Percentiles rank a stretch among this genome's conserved stretches.
Conservation (phyloP, 306 rosid species). For the Dryas alaskensis region DNA sequence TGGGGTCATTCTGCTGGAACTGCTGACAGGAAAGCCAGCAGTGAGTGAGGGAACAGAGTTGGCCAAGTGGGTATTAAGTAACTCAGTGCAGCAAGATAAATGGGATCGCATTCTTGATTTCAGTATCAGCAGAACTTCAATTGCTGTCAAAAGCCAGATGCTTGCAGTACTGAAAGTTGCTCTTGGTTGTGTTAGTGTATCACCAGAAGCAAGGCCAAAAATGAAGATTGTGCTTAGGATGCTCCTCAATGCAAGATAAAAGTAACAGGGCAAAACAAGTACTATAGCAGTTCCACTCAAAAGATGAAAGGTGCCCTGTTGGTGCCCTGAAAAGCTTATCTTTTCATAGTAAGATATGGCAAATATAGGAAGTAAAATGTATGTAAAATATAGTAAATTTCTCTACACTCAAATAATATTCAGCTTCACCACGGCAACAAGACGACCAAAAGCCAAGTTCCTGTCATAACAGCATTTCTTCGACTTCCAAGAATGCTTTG, state of each 20-base stretch:
- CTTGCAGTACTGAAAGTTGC: slow-evolving; percentile 67
- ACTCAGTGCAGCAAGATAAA: slow-evolving; percentile 42
- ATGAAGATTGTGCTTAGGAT: slow-evolving; percentile 72
- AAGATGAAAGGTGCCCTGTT: neutral
- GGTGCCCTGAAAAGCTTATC: neutral
- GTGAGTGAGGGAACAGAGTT: slow-evolving; percentile 76
- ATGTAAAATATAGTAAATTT: neutral
- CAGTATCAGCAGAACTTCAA: slow-evolving; percentile 60
- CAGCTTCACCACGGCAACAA: neutral
- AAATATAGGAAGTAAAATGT: neutral
- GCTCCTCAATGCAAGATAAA: slow-evolving; percentile 75
- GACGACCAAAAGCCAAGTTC: neutral
- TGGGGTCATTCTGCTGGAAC: slow-evolving; percentile 75
- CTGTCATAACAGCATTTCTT: neutral
- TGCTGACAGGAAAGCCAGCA: slow-evolving; percentile 80
- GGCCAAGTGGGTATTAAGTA: slow-evolving; percentile 61
- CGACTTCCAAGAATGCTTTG: neutral
- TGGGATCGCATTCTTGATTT: slow-evolving; percentile 61
- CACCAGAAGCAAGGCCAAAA: slow-evolving; percentile 78
- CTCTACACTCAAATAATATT: neutral
- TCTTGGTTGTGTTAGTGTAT: slow-evolving; percentile 53
- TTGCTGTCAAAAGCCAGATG: slow-evolving; percentile 66
- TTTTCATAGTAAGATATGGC: neutral
- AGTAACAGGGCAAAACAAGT: neutral
- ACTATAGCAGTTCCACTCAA: neutral